phyloP scores from a whole-genome alignment of 2,329 filamentous ascomycete genomes.

The Aspergillus ruber region DNA sequence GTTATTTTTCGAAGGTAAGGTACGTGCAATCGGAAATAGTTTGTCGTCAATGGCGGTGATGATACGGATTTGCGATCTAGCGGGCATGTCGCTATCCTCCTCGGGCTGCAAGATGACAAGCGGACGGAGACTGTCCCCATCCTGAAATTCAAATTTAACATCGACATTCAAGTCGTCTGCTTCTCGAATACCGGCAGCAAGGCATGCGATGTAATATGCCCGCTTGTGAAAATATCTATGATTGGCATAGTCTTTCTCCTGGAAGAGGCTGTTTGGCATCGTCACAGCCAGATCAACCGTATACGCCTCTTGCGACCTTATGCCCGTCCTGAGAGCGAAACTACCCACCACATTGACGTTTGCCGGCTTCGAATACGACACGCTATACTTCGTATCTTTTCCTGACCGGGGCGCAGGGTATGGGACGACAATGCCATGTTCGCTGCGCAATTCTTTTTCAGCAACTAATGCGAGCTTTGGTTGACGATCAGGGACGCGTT shows the following conservation, averaged over 20 bases:
- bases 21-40: conserved; percentile 65
- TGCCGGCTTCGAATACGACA: conserved; percentile 68
- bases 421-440: conserved; percentile 65
- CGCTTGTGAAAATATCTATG: conserved; percentile 92
- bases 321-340: conserved; percentile 69
- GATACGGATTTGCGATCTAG: conserved; percentile 61
- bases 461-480: conserved; percentile 57
- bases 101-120: conserved; percentile 47
- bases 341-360: conserved; percentile 85
- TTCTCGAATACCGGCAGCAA: conserved; percentile 64
- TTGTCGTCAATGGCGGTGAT: conserved; percentile 65
- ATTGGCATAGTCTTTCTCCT: conserved; percentile 91
- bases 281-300: conserved; percentile 78
- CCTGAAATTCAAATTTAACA: conserved; percentile 58
- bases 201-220: conserved; percentile 80
- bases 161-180: conserved; percentile 50
- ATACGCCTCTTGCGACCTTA: conserved; percentile 50
- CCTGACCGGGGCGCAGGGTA: conserved; percentile 75
- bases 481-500: conserved; percentile 47
- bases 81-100: conserved; percentile 29
- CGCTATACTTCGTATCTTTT: conserved; percentile 71
- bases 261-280: conserved; percentile 74
- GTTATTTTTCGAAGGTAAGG: conserved; percentile 63
- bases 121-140: conserved; percentile 72
- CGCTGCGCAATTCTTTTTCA: conserved; percentile 59